These are phyloP conservation scores for Fusarium citri DNA, from an alignment of 2,329 filamentous ascomycete species.

Conservation along the genomic window DNA sequence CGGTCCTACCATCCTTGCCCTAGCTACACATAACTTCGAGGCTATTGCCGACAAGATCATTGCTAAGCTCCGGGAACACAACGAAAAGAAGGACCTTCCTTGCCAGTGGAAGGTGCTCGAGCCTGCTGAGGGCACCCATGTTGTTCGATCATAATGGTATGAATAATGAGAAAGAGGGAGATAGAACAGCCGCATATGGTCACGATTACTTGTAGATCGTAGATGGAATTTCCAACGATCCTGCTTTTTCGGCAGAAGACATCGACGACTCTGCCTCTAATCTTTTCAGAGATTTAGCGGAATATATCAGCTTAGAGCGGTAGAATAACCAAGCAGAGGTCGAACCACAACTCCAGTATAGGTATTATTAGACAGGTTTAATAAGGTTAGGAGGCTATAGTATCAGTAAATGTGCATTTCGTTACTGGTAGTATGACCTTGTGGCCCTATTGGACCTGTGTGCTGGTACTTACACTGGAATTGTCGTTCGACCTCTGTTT, in stretches of 20 bases:
- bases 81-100: slow-evolving; percentile 71
- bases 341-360: neutral
- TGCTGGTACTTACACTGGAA: neutral
- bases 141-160: slow-evolving; percentile 51
- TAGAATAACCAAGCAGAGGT: neutral
- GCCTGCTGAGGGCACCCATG: slow-evolving; percentile 78
- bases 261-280: neutral
- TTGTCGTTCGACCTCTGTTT: neutral
- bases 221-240: neutral
- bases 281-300: neutral
- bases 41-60: slow-evolving; percentile 86
- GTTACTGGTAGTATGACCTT: neutral
- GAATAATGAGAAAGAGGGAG: neutral
- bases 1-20: slow-evolving; percentile 91
- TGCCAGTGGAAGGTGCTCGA: slow-evolving; percentile 91
- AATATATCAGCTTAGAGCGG: neutral
- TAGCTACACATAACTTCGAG: slow-evolving; percentile 91
- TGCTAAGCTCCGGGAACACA: slow-evolving; percentile 73
- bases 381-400: neutral
- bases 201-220: slow-evolving; percentile 15
- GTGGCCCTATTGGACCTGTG: neutral
- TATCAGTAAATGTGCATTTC: neutral
- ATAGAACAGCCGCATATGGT: neutral
- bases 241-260: neutral
- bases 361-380: neutral